Percentiles rank a stretch among this genome's conserved stretches.
phyloP scores from a whole-genome alignment of 2,329 filamentous ascomycete species.

The Stagonosporopsis rhizophila region DNA sequence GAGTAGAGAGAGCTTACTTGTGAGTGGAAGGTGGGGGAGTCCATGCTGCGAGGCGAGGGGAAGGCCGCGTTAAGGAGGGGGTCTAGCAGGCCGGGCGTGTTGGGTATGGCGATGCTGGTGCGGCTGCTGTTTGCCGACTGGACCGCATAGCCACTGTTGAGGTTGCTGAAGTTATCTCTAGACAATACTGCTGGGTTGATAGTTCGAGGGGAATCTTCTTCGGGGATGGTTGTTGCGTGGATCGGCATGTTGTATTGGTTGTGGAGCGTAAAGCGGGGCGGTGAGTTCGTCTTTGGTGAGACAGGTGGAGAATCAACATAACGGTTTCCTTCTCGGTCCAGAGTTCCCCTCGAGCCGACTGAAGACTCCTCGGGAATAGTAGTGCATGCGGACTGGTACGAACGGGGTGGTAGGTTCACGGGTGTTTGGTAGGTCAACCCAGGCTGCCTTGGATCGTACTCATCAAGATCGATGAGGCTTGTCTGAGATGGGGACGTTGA shows the following conservation, averaged over 20 bases:
- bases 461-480: conserved; percentile 25
- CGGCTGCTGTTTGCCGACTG: conserved; percentile 15
- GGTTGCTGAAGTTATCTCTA: conserved; percentile 30
- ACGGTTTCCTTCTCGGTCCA: conserved; percentile 15
- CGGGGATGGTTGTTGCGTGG: conserved; percentile 40
- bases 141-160: conserved; percentile 28
- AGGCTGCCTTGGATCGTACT: conserved; percentile 32
- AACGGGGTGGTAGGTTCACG: conserved; percentile 15
- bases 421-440: conserved; percentile 30
- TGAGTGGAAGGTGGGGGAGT: conserved; percentile 22
- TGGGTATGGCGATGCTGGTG: conserved; percentile 23
- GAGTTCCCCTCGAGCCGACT: conserved; percentile 20
- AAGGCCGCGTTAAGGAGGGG: conserved; percentile 35
- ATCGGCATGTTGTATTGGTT: conserved; percentile 32
- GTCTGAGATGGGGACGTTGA: conserved; percentile 16
- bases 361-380: conserved; percentile 37
- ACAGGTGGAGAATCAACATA: conserved; percentile 47
- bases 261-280: conserved; percentile 24
- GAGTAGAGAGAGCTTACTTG: conserved; percentile 24
- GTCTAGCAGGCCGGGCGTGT: conserved; percentile 24
- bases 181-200: conserved; percentile 38
- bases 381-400: conserved; percentile 35
- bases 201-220: conserved; percentile 30
- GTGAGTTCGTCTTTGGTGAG: conserved; percentile 48
- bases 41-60: conserved; percentile 10